These are phyloP conservation scores for Alternaria arborescens DNA, from an alignment of 2,329 filamentous ascomycete species.

Conservation along the genomic window DNA sequence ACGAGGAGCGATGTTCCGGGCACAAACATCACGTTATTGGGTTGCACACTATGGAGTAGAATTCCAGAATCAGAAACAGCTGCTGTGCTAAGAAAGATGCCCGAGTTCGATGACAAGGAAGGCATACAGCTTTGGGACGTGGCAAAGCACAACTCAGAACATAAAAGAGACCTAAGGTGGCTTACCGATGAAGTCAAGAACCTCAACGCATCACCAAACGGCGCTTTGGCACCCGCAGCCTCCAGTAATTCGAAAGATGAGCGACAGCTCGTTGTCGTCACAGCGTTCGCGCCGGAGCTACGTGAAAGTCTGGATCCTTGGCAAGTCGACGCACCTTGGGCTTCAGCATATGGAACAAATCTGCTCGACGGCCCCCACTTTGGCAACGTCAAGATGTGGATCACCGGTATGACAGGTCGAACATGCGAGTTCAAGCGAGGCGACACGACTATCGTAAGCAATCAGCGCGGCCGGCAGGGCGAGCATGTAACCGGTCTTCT, in stretches of 20 bases:
- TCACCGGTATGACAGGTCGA: slow-evolving; percentile 59
- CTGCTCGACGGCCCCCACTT: slow-evolving; percentile 43
- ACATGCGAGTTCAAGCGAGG: slow-evolving; percentile 52
- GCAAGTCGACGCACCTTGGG: slow-evolving; percentile 58
- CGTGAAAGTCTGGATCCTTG: slow-evolving; percentile 60
- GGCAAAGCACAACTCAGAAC: slow-evolving; percentile 58
- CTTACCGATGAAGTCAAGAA: slow-evolving; percentile 53
- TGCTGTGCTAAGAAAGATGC: slow-evolving; percentile 57
- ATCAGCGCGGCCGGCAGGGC: slow-evolving; percentile 56
- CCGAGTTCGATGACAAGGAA: slow-evolving; percentile 60
- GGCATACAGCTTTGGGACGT: slow-evolving; percentile 62
- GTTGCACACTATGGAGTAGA: slow-evolving; percentile 66
- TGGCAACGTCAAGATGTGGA: slow-evolving; percentile 50
- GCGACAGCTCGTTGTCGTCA: slow-evolving; percentile 59
- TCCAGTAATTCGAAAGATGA: slow-evolving; percentile 3
- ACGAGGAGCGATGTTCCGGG: slow-evolving; percentile 52
- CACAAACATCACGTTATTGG: slow-evolving; percentile 61
- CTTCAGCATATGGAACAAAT: slow-evolving; percentile 64
- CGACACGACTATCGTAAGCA: slow-evolving; percentile 52
- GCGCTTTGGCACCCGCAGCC: slow-evolving; percentile 9
- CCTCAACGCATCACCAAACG: slow-evolving; percentile 19
- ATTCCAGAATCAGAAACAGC: slow-evolving; percentile 54
- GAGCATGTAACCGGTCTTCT: slow-evolving; percentile 37
- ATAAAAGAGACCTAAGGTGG: slow-evolving; percentile 62
- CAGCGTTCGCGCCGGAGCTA: slow-evolving; percentile 66